Percentiles rank a stretch among this genome's conserved stretches.
Evolutionary conservation across 305 asterid species (phyloP).

Genomic region (Withania somnifera): DNA sequence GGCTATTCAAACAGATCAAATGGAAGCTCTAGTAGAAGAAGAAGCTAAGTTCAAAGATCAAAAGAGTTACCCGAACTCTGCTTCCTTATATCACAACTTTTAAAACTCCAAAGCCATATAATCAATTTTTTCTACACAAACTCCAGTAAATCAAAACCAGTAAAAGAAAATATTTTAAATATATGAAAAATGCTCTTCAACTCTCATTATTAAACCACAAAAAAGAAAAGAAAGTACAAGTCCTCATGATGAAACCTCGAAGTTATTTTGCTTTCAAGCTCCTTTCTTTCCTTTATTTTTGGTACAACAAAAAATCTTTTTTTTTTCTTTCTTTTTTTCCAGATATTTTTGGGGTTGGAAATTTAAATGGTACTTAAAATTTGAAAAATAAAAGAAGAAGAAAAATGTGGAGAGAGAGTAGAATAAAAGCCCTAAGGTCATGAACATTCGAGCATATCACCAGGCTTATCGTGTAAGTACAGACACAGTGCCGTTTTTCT

Average conservation of each 20-base stretch:
- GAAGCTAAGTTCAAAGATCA: background rate
- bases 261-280: too few relatives aligned
- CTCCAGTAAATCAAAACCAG: background rate
- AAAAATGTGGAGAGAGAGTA: background rate
- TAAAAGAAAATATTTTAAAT: background rate
- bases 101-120: background rate
- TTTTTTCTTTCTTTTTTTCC: background rate
- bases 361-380: background rate
- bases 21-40: background rate
- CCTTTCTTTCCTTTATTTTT: background rate
- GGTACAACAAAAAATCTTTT: background rate
- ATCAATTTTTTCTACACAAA: background rate
- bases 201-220: too few relatives aligned
- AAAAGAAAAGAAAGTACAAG: background rate
- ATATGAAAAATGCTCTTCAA: too few relatives aligned
- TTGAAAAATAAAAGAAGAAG: background rate
- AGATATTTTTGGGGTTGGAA: background rate
- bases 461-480: background rate
- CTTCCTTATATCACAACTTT: background rate
- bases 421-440: background rate
- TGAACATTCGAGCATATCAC: background rate
- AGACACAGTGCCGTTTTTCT: background rate
- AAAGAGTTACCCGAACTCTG: conserved; percentile 19
- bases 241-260: background rate
- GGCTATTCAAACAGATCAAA: background rate